A percentile compares a stretch with the other conserved stretches of the same genome.
These are phyloP conservation scores for Monosporozyma solicola DNA, from an alignment of 805 yeast genomes.

Conservation along the genomic window DNA sequence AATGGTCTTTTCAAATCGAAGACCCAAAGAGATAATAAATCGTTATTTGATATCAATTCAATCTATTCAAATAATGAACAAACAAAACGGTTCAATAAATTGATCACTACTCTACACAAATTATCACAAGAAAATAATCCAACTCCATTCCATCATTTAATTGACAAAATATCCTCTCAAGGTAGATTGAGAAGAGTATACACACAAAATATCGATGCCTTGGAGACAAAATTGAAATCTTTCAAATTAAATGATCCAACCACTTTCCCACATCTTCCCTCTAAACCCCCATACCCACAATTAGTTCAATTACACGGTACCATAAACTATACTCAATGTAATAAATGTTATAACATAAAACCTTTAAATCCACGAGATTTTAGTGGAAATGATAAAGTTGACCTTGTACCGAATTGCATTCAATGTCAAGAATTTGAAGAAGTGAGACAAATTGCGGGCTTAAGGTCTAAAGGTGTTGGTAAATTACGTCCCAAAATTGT, in stretches of 20 bases:
- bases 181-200: slow-evolving; percentile 64
- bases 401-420: slow-evolving; percentile 47
- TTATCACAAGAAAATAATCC: slow-evolving; percentile 52
- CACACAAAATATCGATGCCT: slow-evolving; percentile 81
- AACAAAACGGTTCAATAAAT: slow-evolving; percentile 58
- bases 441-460: slow-evolving; percentile 50
- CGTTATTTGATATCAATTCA: slow-evolving; percentile 62
- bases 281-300: slow-evolving; percentile 36
- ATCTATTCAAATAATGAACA: slow-evolving; percentile 59
- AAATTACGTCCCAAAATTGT: slow-evolving; percentile 57
- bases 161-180: slow-evolving; percentile 50
- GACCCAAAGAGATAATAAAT: slow-evolving; percentile 44
- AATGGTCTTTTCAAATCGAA: slow-evolving; percentile 58
- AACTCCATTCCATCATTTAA: slow-evolving; percentile 63
- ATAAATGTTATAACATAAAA: slow-evolving; percentile 58
- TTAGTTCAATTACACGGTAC: slow-evolving; percentile 84
- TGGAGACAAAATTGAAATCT: slow-evolving; percentile 51
- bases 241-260: slow-evolving; percentile 27
- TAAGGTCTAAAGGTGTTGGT: slow-evolving; percentile 57
- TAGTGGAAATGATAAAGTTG: not conserved
- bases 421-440: slow-evolving; percentile 53
- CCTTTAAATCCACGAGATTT: slow-evolving; percentile 47
- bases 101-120: slow-evolving; percentile 54
- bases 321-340: slow-evolving; percentile 60
- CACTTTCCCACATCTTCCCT: slow-evolving; percentile 34